phyloP scores from a whole-genome alignment of 2,329 filamentous ascomycete species.

The Curvularia sp. region DNA sequence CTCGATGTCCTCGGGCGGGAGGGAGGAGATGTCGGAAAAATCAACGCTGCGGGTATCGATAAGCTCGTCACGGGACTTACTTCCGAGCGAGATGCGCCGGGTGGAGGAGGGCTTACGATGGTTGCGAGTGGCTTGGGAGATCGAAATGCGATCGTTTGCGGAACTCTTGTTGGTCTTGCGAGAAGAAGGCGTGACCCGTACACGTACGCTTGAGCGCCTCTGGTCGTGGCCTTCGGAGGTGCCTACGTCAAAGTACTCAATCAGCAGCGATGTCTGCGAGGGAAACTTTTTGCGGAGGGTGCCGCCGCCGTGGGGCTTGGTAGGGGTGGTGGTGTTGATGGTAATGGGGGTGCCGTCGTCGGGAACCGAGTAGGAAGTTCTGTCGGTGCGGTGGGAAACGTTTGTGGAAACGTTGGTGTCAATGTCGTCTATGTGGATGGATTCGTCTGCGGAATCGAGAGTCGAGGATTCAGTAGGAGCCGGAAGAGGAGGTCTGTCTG shows the following conservation, averaged over 20 bases:
- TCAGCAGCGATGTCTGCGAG: conserved; percentile 89
- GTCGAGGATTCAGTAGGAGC: conserved; percentile 78
- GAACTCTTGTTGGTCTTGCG: conserved; percentile 57
- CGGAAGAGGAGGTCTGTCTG: conserved; percentile 69
- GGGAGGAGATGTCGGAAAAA: conserved; percentile 74
- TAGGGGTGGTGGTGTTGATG: conserved; percentile 78
- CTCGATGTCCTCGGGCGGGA: conserved; percentile 84
- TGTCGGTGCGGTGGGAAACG: conserved; percentile 71
- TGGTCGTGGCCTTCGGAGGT: conserved; percentile 67
- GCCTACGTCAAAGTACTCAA: conserved; percentile 91
- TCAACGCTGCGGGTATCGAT: conserved; percentile 45
- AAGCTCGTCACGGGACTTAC: conserved; percentile 51
- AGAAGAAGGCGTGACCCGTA: conserved; percentile 75
- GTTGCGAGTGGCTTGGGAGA: conserved; percentile 78
- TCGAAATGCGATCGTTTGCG: conserved; percentile 80
- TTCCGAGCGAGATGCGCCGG: conserved; percentile 69
- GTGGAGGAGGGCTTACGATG: conserved; percentile 72
- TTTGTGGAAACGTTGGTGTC: conserved; percentile 75
- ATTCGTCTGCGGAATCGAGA: conserved; percentile 64
- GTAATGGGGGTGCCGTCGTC: conserved; percentile 91
- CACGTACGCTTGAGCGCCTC: conserved; percentile 81
- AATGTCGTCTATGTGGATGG: conserved; percentile 58
- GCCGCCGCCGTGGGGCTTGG: conserved; percentile 64
- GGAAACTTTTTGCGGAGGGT: conserved; percentile 58
- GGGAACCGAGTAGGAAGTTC: conserved; percentile 79